Evolutionary conservation across 441 rosid species (phyloP).

Genomic region (Adansonia gregorii): DNA sequence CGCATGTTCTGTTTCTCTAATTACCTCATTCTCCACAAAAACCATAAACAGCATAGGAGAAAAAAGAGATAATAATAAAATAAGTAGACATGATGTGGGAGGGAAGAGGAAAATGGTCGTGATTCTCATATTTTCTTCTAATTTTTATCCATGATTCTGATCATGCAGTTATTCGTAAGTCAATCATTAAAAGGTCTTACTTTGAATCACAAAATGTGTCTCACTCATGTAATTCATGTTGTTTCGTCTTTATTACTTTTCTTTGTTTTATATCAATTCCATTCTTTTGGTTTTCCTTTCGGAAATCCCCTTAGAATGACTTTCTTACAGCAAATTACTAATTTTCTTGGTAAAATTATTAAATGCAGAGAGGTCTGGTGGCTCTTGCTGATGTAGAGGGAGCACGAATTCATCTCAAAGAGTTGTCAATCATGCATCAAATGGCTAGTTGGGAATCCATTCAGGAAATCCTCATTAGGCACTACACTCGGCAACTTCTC

Average conservation of each 20-base stretch:
- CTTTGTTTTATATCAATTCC: not conserved
- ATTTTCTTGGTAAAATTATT: conserved; percentile 14
- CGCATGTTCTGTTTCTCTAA: not conserved
- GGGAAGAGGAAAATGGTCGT: not conserved
- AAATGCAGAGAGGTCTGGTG: conserved; percentile 87
- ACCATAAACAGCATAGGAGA: not conserved
- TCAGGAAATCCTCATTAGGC: conserved; percentile 85
- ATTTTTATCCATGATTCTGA: not conserved
- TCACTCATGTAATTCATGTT: not conserved
- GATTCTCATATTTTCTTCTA: not conserved
- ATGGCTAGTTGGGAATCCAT: conserved; percentile 96
- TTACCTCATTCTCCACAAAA: not conserved
- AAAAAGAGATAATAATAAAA: not conserved
- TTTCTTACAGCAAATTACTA: not conserved
- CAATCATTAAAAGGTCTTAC: not conserved
- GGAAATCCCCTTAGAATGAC: not conserved
- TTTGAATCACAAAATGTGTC: not conserved
- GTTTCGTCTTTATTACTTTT: not conserved
- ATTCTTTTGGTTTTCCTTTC: not conserved
- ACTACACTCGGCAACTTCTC: conserved; percentile 84
- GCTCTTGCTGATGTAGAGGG: conserved; percentile 99
- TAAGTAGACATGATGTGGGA: not conserved
- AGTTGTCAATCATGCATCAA: conserved; percentile 79
- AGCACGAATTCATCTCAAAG: conserved; percentile 86
- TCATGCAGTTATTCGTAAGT: not conserved